Percentiles rank a stretch among this genome's conserved stretches.
phyloP scores from a whole-genome alignment of 2,329 filamentous ascomycete genomes.

The Colletotrichum sp. region DNA sequence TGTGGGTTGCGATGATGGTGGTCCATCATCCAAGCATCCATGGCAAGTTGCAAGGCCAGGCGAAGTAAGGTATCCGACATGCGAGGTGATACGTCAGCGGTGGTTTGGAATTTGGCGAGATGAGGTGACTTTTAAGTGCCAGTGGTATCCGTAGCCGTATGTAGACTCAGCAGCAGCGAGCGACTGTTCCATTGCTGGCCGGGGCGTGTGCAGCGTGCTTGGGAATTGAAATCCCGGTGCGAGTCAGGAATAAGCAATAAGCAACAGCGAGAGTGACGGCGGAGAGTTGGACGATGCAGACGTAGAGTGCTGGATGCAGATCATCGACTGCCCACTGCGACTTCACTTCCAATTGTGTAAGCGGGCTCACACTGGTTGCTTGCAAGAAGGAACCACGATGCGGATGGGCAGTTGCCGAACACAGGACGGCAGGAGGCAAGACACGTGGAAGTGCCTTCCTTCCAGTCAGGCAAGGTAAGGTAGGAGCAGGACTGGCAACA shows the following conservation, averaged over 20 bases:
- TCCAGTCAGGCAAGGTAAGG: background rate
- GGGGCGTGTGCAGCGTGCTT: background rate
- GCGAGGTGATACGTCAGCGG: slow-evolving; percentile 5
- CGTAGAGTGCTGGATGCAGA: background rate
- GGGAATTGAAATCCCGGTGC: background rate
- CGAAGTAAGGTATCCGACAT: background rate
- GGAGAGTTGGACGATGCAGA: background rate
- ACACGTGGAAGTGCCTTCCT: background rate
- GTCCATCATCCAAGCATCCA: background rate
- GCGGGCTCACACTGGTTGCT: background rate
- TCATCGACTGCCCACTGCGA: background rate
- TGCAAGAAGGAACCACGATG: background rate
- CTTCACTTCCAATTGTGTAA: background rate
- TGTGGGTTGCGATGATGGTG: background rate
- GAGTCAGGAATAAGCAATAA: slow-evolving; percentile 6
- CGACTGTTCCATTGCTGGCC: background rate
- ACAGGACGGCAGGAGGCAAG: background rate
- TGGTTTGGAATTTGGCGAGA: background rate
- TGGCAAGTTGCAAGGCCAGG: background rate
- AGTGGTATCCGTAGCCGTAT: background rate
- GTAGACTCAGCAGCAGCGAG: background rate
- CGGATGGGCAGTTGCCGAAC: background rate
- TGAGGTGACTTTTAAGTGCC: slow-evolving; percentile 10
- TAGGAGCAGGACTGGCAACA: background rate
- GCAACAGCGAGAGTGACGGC: background rate